Conservation (phyloP, 1,284 basidiomycete genomes). For the Rhodofomes roseus region DNA sequence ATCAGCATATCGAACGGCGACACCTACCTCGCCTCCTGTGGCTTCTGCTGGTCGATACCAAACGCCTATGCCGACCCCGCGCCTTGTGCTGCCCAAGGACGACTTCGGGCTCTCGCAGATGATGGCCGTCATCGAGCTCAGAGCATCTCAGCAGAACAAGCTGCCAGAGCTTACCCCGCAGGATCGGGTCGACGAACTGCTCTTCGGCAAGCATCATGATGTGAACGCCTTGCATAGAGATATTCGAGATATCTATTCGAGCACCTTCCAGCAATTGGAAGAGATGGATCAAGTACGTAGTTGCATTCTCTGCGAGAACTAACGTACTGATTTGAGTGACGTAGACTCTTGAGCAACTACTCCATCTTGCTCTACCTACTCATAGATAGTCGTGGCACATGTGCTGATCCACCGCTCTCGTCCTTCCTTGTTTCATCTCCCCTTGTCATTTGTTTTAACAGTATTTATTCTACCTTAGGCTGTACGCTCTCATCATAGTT, state of each 20-base stretch:
- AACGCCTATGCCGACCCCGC: constrained; percentile 16
- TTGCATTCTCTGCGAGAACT: background rate
- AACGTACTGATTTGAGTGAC: background rate
- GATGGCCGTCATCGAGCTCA: constrained; percentile 78
- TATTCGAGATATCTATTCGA: constrained; percentile 67
- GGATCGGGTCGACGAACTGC: constrained; percentile 64
- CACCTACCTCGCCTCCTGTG: constrained; percentile 24
- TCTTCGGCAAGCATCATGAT: constrained; percentile 69
- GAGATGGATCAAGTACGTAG: constrained; percentile 71
- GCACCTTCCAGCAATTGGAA: constrained; percentile 71
- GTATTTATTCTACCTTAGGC: background rate
- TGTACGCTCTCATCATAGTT: background rate
- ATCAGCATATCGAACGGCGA: constrained; percentile 51
- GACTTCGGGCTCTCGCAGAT: constrained; percentile 83
- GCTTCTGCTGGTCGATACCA: constrained; percentile 29
- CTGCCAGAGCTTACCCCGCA: constrained; percentile 34
- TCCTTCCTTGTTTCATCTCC: background rate
- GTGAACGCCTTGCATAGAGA: constrained; percentile 65
- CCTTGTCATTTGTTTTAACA: background rate
- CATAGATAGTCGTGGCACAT: background rate
- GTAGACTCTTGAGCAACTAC: background rate
- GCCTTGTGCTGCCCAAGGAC: constrained; percentile 60
- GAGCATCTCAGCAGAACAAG: constrained; percentile 40
- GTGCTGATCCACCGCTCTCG: background rate
- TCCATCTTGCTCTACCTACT: background rate